Conservation (phyloP, 768 basidiomycete species). For the Amanita polypyramis region DNA sequence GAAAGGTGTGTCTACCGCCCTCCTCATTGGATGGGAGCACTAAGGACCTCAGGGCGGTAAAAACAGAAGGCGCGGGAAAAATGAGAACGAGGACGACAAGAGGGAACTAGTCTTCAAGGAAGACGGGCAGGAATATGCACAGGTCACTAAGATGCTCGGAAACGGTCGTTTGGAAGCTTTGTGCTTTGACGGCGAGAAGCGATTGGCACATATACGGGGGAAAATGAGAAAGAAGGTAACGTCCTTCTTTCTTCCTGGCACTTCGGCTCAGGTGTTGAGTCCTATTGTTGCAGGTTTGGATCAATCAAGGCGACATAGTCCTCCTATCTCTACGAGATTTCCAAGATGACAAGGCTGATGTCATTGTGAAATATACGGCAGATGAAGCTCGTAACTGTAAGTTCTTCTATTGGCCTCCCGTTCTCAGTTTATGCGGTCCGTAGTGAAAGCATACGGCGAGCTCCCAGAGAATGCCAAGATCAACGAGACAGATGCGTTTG, state of each 20-base stretch:
- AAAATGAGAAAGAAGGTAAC: constrained; percentile 98
- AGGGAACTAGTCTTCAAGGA: constrained; percentile 98
- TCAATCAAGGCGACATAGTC: constrained; percentile 96
- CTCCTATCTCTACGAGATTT: constrained; percentile 93
- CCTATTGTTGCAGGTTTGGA: constrained; percentile 72
- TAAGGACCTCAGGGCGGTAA: constrained; percentile 72
- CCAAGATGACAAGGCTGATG: constrained; percentile 99
- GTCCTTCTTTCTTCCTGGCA: constrained; percentile 14
- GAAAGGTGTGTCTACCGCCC: constrained; percentile 40
- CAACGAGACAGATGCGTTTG: constrained; percentile 92
- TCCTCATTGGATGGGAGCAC: background rate
- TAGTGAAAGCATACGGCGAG: constrained; percentile 97
- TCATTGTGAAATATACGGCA: constrained; percentile 97
- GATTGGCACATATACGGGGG: constrained; percentile 94
- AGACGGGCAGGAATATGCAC: constrained; percentile 98
- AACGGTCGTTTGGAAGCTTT: constrained; percentile 94
- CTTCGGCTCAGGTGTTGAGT: background rate
- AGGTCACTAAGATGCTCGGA: constrained; percentile 97
- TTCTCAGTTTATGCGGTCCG: background rate
- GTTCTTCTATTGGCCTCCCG: constrained; percentile 17
- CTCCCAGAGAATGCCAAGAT: constrained; percentile 94
- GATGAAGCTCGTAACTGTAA: constrained; percentile 81
- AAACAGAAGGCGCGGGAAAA: constrained; percentile 99
- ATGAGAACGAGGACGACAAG: constrained; percentile 98
- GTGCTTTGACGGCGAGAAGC: constrained; percentile 98